These are phyloP conservation scores for Capronia americana DNA, from an alignment of 2,329 filamentous ascomycete species.

Conservation along the genomic window DNA sequence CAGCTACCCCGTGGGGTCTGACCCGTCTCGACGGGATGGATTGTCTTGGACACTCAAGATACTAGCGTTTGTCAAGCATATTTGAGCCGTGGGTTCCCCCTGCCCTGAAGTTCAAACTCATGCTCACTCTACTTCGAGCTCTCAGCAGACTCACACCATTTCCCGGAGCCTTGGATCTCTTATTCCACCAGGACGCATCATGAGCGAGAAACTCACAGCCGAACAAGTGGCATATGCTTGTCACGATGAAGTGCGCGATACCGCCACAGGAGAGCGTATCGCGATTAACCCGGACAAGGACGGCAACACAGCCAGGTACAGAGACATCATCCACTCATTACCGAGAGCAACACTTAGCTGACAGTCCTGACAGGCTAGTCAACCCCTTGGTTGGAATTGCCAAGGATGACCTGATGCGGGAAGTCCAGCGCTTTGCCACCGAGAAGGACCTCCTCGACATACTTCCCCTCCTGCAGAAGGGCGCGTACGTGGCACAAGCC, in stretches of 20 bases:
- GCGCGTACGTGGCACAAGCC: conserved; percentile 42
- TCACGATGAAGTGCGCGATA: background rate
- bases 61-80: background rate
- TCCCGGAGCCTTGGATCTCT: background rate
- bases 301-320: background rate
- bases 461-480: conserved; percentile 26
- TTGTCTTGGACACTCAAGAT: background rate
- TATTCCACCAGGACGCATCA: background rate
- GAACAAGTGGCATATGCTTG: background rate
- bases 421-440: conserved; percentile 47
- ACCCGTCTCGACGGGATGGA: background rate
- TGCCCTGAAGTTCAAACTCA: background rate
- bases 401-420: conserved; percentile 36
- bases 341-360: background rate
- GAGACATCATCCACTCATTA: background rate
- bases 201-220: background rate
- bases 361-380: background rate
- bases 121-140: background rate
- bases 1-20: background rate
- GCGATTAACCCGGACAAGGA: background rate
- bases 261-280: background rate
- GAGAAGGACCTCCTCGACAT: conserved; percentile 17
- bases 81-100: background rate
- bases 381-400: conserved; percentile 40
- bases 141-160: too few species aligned